Percentiles rank a stretch among this genome's conserved stretches.
These are phyloP conservation scores for Lithohypha guttulata DNA, from an alignment of 2,329 filamentous ascomycete genomes.

Conservation along the genomic window DNA sequence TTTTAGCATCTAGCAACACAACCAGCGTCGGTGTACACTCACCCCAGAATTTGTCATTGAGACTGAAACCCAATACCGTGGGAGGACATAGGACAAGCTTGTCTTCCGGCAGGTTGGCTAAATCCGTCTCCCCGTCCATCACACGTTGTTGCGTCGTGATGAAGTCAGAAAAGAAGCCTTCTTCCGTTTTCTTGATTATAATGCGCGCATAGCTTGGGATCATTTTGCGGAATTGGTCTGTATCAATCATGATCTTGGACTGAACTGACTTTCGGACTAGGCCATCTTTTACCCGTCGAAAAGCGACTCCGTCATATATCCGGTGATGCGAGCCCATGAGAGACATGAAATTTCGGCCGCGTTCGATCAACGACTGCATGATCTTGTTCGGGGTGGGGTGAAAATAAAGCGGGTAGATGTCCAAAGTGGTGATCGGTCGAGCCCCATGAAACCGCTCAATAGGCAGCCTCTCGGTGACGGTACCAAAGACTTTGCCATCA, in stretches of 20 bases:
- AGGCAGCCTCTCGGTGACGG: constrained; percentile 21
- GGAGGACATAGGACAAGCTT: constrained; percentile 20
- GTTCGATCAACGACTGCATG: constrained; percentile 21
- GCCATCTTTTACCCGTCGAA: constrained; percentile 24
- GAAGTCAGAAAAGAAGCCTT: constrained; percentile 2
- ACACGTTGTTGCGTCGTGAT: neutral
- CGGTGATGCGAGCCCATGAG: constrained; percentile 23
- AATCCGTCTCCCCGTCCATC: neutral
- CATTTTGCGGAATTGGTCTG: constrained; percentile 22
- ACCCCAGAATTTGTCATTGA: constrained; percentile 19
- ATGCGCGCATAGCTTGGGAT: constrained; percentile 21
- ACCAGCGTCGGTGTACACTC: constrained; percentile 5
- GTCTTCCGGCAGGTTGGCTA: constrained; percentile 11
- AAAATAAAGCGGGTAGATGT: constrained; percentile 26
- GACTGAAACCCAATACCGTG: constrained; percentile 16
- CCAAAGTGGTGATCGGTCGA: constrained; percentile 24
- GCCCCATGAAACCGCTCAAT: constrained; percentile 23
- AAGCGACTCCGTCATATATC: constrained; percentile 26
- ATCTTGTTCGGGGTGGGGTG: constrained; percentile 20
- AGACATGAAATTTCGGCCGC: constrained; percentile 24
- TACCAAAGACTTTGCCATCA: constrained; percentile 23
- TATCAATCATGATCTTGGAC: constrained; percentile 24
- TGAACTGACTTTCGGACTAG: constrained; percentile 17
- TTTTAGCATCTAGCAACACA: neutral
- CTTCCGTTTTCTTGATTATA: constrained; percentile 9